These are phyloP conservation scores for Clarireedia hainanense DNA, from an alignment of 2,329 filamentous ascomycete genomes.

Conservation along the genomic window DNA sequence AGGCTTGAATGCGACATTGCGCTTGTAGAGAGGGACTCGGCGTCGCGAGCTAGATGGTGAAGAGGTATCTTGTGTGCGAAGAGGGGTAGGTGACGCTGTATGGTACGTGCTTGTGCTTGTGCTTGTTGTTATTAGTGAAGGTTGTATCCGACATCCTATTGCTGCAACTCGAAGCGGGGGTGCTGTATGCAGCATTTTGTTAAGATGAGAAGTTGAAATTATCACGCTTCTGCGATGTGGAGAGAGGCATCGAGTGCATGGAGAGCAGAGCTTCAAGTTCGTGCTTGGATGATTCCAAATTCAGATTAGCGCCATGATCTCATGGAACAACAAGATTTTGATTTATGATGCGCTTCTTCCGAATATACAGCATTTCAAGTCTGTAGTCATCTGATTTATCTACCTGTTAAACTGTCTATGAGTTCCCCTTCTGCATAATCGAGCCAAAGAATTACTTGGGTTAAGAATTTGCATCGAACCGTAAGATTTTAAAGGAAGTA, in stretches of 20 bases:
- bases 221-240: conserved; percentile 1
- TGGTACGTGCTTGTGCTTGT: conserved; percentile 19
- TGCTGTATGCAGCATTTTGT: conserved; percentile 25
- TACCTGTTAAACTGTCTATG: too few relatives aligned
- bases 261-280: too few relatives aligned
- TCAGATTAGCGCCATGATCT: too few relatives aligned
- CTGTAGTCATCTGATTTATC: too few relatives aligned
- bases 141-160: conserved; percentile 27
- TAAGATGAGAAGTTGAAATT: not conserved
- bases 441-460: too few relatives aligned
- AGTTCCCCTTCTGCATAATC: too few relatives aligned
- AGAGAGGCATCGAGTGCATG: not conserved
- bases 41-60: conserved; percentile 8
- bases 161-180: conserved; percentile 26
- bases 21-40: conserved; percentile 22
- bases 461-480: too few relatives aligned
- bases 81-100: conserved; percentile 17
- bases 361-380: too few relatives aligned
- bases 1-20: conserved; percentile 23
- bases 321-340: too few relatives aligned
- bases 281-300: too few relatives aligned
- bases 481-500: too few relatives aligned
- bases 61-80: conserved; percentile 15
- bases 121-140: conserved; percentile 21
- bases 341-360: too few relatives aligned